Evolutionary conservation across 2,329 filamentous ascomycete genomes (phyloP).

Genomic region (Exserohilum rostratum): DNA sequence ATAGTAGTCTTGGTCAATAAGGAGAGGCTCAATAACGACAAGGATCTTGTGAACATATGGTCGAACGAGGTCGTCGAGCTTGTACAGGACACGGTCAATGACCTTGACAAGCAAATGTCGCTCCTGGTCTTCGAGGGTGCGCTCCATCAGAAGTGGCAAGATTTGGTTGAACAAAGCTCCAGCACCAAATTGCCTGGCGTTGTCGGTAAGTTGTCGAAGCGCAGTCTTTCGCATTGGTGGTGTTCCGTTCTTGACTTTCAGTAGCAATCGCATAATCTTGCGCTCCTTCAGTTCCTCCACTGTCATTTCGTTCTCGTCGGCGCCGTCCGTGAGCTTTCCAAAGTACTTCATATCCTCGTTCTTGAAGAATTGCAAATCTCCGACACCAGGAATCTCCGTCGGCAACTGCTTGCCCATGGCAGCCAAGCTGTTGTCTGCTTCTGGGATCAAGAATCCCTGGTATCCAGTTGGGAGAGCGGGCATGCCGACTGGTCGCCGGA

Average conservation of each 20-base stretch:
- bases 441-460: slow-evolving; percentile 95
- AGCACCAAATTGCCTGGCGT: slow-evolving; percentile 93
- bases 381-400: slow-evolving; percentile 93
- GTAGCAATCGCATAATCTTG: slow-evolving; percentile 94
- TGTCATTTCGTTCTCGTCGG: slow-evolving; percentile 87
- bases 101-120: slow-evolving; percentile 98
- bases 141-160: slow-evolving; percentile 95
- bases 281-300: slow-evolving; percentile 97
- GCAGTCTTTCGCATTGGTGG: slow-evolving; percentile 99
- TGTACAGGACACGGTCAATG: slow-evolving; percentile 97
- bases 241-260: slow-evolving; percentile 99
- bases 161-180: slow-evolving; percentile 97
- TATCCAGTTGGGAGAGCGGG: slow-evolving; percentile 71
- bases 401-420: slow-evolving; percentile 87
- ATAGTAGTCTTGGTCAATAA: slow-evolving; percentile 99
- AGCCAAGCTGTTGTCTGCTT: slow-evolving; percentile 78
- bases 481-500: slow-evolving; percentile 74
- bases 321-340: slow-evolving; percentile 92
- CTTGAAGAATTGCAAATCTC: slow-evolving; percentile 97
- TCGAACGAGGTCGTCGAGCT: slow-evolving; percentile 93
- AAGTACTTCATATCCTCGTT: slow-evolving; percentile 99
- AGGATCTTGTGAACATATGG: slow-evolving; percentile 98
- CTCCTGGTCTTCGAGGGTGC: slow-evolving; percentile 95
- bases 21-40: slow-evolving; percentile 97
- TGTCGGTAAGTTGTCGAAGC: slow-evolving; percentile 94